A percentile compares a stretch with the other conserved stretches of the same genome.
These are phyloP conservation scores for Debaryomycetaceae sp. DNA, from an alignment of 1,139 yeast genomes.

Conservation along the genomic window DNA sequence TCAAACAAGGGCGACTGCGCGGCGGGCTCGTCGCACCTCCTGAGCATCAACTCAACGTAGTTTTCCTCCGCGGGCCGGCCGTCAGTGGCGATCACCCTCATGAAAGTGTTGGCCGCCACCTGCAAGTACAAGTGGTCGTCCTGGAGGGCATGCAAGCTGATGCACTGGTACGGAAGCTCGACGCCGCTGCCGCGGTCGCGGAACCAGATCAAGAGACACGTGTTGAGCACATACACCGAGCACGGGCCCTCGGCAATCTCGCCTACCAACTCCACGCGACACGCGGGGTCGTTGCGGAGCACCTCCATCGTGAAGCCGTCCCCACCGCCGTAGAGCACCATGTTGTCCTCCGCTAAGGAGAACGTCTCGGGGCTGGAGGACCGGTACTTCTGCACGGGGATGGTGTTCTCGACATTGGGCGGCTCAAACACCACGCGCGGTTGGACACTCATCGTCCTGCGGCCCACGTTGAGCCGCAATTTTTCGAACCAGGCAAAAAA, in stretches of 20 bases:
- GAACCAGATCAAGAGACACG: slow-evolving; percentile 35
- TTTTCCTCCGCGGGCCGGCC: slow-evolving; percentile 3
- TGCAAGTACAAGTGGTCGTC: slow-evolving; percentile 30
- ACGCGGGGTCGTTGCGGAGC: slow-evolving; percentile 15
- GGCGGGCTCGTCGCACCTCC: no score
- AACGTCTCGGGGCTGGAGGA: slow-evolving; percentile 39
- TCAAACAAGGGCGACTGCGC: slow-evolving; percentile 12
- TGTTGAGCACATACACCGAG: slow-evolving; percentile 36
- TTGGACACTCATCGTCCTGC: slow-evolving; percentile 12
- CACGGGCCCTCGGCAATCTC: slow-evolving; percentile 11
- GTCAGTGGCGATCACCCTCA: slow-evolving; percentile 10
- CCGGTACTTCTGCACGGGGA: slow-evolving; percentile 28
- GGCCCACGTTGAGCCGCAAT: slow-evolving; percentile 1
- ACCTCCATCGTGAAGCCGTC: slow-evolving; percentile 14
- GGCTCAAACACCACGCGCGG: slow-evolving; percentile 25
- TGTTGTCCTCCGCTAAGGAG: slow-evolving; percentile 36
- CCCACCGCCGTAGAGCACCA: slow-evolving; percentile 41
- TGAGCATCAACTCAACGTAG: no score
- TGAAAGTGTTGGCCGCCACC: slow-evolving; percentile 19
- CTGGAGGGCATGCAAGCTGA: slow-evolving; percentile 37
- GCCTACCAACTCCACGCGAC: slow-evolving; percentile 6
- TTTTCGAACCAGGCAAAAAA: background rate
- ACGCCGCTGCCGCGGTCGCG: slow-evolving; percentile 24
- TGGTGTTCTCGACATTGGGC: slow-evolving; percentile 43
- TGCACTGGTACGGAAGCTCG: slow-evolving; percentile 36